Percentiles rank a stretch among this genome's conserved stretches.
phyloP scores from a whole-genome alignment of 2,329 filamentous ascomycete species.

The Neurospora crassa region DNA sequence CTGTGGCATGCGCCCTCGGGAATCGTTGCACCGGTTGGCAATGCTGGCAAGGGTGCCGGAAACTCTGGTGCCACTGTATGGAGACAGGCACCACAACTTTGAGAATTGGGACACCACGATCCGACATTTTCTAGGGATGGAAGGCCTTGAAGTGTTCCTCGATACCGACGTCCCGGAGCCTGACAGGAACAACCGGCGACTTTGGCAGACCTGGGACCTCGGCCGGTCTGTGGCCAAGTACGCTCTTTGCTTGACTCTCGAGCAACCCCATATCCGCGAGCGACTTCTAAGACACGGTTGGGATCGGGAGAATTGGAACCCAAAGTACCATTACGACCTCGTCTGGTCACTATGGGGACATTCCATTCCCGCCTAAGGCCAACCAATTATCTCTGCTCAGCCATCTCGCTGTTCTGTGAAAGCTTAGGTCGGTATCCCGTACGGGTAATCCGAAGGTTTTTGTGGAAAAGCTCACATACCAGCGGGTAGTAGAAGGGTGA shows the following conservation, averaged over 20 bases:
- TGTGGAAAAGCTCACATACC: background rate
- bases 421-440: background rate
- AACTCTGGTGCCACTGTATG: background rate
- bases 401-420: background rate
- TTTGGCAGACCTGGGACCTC: background rate
- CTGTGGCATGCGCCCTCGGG: background rate
- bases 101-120: background rate
- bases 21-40: background rate
- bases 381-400: background rate
- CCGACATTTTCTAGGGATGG: background rate
- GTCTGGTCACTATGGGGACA: background rate
- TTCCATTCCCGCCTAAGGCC: background rate
- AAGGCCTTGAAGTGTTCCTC: background rate
- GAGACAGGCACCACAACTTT: background rate
- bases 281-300: background rate
- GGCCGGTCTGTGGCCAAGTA: background rate
- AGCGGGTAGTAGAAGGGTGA: background rate
- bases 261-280: background rate
- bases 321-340: background rate
- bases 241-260: background rate
- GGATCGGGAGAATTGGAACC: background rate
- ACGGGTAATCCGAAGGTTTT: background rate
- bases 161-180: background rate
- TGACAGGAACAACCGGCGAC: background rate
- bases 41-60: background rate